These are phyloP conservation scores for Aegilops speltoides DNA, from an alignment of 176 grass and related monocot species.

Conservation along the genomic window DNA sequence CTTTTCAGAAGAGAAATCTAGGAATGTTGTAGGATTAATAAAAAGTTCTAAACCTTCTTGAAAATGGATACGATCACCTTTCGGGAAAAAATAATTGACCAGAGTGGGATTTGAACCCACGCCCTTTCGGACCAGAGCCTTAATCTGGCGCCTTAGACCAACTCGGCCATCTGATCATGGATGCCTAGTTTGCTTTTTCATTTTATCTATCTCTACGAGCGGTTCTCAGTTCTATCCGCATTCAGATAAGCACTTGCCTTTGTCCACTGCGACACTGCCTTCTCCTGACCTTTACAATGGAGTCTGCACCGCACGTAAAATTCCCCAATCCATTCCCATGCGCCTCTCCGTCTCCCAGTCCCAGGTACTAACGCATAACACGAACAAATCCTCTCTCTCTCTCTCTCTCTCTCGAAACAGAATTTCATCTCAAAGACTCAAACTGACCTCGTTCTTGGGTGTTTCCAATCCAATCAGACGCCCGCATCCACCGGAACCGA, in stretches of 20 bases:
- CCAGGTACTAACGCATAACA: neutral
- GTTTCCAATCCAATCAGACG: slow-evolving; percentile 22
- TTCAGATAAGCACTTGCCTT: neutral
- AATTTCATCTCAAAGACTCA: neutral
- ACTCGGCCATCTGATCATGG: slow-evolving; percentile 60
- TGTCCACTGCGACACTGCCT: neutral
- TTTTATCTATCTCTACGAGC: fast-evolving
- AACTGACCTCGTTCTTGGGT: neutral
- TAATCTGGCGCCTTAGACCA: slow-evolving; percentile 87
- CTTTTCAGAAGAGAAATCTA: too few species aligned
- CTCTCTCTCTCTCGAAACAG: neutral
- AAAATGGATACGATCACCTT: too few species aligned
- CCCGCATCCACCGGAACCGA: slow-evolving; percentile 11
- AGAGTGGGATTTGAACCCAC: slow-evolving; percentile 80
- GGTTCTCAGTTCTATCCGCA: neutral
- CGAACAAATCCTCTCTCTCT: neutral
- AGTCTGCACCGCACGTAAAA: neutral
- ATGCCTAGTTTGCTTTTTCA: too few species aligned
- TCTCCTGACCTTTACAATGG: slow-evolving; percentile 18
- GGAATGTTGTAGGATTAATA: too few species aligned
- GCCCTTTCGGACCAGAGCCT: slow-evolving; percentile 73
- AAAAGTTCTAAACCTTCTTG: too few species aligned
- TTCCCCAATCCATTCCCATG: neutral
- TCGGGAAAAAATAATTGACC: neutral
- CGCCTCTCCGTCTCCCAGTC: slow-evolving; percentile 20